Conservation (phyloP, 306 rosid species). For the Chamaecrista fasciculata region DNA sequence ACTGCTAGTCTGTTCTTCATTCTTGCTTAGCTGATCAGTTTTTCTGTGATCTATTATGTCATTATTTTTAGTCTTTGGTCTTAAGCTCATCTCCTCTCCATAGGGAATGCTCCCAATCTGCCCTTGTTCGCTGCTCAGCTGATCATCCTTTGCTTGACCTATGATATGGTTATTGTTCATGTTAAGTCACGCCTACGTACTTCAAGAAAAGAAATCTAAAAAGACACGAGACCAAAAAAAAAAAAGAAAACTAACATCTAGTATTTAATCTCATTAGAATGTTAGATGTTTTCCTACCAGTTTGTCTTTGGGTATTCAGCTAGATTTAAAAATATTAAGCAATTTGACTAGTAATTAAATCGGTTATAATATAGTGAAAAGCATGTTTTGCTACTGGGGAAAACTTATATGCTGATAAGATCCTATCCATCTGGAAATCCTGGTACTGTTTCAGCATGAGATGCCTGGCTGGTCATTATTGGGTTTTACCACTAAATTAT, state of each 20-base stretch:
- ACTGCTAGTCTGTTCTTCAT: neutral
- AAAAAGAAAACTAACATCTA: neutral
- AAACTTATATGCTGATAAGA: constrained; percentile 1
- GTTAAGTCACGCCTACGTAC: neutral
- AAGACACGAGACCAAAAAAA: constrained; percentile 2
- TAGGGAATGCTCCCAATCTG: constrained; percentile 15
- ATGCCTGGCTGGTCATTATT: constrained; percentile 12
- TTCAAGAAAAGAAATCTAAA: neutral
- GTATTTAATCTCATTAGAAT: constrained; percentile 7
- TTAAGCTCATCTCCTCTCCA: constrained; percentile 20
- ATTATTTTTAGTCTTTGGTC: neutral
- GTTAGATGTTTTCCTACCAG: neutral
- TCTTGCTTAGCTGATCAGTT: neutral
- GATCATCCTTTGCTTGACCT: constrained; percentile 19
- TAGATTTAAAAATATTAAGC: neutral
- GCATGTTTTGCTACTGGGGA: constrained; percentile 2
- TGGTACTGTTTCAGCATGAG: constrained; percentile 45
- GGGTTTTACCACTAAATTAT: neutral
- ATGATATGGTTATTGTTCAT: constrained; percentile 11
- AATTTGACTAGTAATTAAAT: neutral
- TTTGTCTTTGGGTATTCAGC: constrained; percentile 9
- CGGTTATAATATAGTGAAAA: neutral
- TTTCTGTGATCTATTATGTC: neutral
- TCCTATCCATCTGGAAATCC: constrained; percentile 37
- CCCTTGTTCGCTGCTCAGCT: constrained; percentile 2